Conservation (phyloP, 2,329 filamentous ascomycete genomes). For the Aureobasidium sp. region DNA sequence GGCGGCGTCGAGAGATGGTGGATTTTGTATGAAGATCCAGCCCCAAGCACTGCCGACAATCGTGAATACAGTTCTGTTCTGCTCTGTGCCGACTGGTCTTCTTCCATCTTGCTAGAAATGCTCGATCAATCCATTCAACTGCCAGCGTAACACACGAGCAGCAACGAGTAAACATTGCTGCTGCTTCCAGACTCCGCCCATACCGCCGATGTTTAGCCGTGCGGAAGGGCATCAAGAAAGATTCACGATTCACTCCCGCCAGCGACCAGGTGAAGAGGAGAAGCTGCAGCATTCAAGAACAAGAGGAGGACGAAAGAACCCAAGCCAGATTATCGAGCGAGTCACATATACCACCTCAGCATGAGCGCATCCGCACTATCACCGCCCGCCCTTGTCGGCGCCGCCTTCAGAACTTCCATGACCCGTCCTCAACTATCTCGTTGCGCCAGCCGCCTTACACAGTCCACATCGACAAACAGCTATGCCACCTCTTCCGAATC, state of each 20-base stretch:
- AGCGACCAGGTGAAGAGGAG: not conserved
- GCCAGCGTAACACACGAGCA: not conserved
- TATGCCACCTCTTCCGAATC: slow-evolving; percentile 28
- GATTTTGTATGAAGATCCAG: slow-evolving; percentile 55
- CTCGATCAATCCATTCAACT: not conserved
- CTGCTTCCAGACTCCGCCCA: not conserved
- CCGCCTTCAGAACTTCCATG: slow-evolving; percentile 26
- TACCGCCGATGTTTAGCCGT: not conserved
- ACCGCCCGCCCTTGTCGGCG: slow-evolving; percentile 19
- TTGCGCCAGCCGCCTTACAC: slow-evolving; percentile 16
- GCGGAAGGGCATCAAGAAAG: not conserved
- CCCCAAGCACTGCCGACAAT: slow-evolving; percentile 47
- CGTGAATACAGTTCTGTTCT: slow-evolving; percentile 31
- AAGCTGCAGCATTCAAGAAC: not conserved
- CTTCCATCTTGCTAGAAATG: slow-evolving; percentile 5
- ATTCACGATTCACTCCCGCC: slow-evolving; percentile 1
- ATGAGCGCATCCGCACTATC: slow-evolving; percentile 14
- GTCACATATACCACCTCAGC: not conserved
- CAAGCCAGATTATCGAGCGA: not conserved
- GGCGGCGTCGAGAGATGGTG: slow-evolving; percentile 87
- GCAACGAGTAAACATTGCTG: not conserved
- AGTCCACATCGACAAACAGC: not conserved
- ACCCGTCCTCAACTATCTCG: slow-evolving; percentile 18
- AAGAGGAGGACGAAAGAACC: not conserved
- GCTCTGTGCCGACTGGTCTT: not conserved